These are phyloP conservation scores for Ceratocystis huliohia DNA, from an alignment of 2,329 filamentous ascomycete species.

Conservation along the genomic window DNA sequence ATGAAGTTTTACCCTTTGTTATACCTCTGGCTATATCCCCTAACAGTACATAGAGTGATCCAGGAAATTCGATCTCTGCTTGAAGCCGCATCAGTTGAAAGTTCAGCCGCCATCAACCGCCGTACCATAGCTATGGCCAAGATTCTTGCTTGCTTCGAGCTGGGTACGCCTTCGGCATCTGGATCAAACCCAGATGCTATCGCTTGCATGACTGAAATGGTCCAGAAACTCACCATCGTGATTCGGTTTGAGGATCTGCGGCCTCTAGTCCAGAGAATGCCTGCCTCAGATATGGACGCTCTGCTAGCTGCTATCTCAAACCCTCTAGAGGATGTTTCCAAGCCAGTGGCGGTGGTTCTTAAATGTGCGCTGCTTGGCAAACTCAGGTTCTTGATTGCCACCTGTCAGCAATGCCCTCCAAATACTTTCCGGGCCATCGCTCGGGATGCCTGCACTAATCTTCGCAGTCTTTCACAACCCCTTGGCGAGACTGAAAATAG, in stretches of 20 bases:
- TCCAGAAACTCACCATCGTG: slow-evolving; percentile 15
- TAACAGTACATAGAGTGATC: slow-evolving; percentile 22
- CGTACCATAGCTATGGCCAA: slow-evolving; percentile 32
- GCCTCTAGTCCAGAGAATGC: slow-evolving; percentile 16
- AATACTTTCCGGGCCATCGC: slow-evolving; percentile 30
- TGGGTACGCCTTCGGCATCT: slow-evolving; percentile 21
- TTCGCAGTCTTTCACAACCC: slow-evolving; percentile 14
- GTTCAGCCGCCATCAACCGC: slow-evolving; percentile 30
- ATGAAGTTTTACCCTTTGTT: no score
- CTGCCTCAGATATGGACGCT: slow-evolving; percentile 10
- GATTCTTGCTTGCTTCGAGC: slow-evolving; percentile 30
- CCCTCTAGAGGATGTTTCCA: slow-evolving; percentile 29
- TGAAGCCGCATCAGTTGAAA: slow-evolving; percentile 25
- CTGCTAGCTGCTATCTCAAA: slow-evolving; percentile 27
- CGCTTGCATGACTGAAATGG: slow-evolving; percentile 17
- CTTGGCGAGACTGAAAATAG: slow-evolving; percentile 20
- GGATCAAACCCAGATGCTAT: slow-evolving; percentile 9
- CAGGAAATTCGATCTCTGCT: slow-evolving; percentile 27
- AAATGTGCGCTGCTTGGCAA: slow-evolving; percentile 11
- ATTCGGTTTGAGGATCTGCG: slow-evolving; percentile 21
- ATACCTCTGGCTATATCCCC: neutral
- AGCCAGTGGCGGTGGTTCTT: slow-evolving; percentile 24
- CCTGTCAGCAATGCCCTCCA: slow-evolving; percentile 33
- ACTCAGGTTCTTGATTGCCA: slow-evolving; percentile 31
- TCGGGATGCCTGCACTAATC: slow-evolving; percentile 22